These are phyloP conservation scores for Dictyophora rubrovolvata DNA, from an alignment of 768 basidiomycete species.

Conservation along the genomic window DNA sequence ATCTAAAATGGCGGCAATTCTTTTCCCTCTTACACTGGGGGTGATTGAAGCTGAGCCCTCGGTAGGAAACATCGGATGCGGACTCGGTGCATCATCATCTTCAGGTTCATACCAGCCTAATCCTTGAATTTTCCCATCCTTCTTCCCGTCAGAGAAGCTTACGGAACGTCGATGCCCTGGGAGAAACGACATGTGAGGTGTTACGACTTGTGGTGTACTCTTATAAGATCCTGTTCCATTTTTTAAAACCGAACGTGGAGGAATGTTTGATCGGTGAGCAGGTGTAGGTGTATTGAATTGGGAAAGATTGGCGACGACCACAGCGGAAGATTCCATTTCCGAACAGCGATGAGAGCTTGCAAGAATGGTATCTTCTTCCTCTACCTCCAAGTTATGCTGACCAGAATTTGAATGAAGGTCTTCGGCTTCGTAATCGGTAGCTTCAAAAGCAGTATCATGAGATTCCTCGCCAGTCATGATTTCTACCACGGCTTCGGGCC, in stretches of 20 bases:
- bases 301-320: not conserved
- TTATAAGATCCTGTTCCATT: slow-evolving; percentile 22
- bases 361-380: slow-evolving; percentile 17
- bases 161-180: slow-evolving; percentile 66
- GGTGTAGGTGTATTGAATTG: slow-evolving; percentile 1
- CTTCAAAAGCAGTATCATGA: slow-evolving; percentile 17
- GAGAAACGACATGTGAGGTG: slow-evolving; percentile 1
- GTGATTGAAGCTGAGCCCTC: slow-evolving; percentile 11
- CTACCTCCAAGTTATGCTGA: slow-evolving; percentile 23
- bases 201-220: slow-evolving; percentile 40
- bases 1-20: slow-evolving; percentile 73
- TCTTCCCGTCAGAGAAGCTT: slow-evolving; percentile 93
- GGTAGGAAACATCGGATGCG: not conserved
- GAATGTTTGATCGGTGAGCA: slow-evolving; percentile 9
- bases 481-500: slow-evolving; percentile 38
- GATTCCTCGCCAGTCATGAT: slow-evolving; percentile 40
- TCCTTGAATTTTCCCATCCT: slow-evolving; percentile 78
- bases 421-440: slow-evolving; percentile 8
- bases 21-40: slow-evolving; percentile 57
- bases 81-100: slow-evolving; percentile 11
- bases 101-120: slow-evolving; percentile 32
- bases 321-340: not conserved
- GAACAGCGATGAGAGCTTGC: slow-evolving; percentile 45
- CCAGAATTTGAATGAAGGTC: slow-evolving; percentile 22
- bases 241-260: slow-evolving; percentile 32